Conservation (phyloP, 805 yeast genomes). For the Deakozyma indianensis region DNA sequence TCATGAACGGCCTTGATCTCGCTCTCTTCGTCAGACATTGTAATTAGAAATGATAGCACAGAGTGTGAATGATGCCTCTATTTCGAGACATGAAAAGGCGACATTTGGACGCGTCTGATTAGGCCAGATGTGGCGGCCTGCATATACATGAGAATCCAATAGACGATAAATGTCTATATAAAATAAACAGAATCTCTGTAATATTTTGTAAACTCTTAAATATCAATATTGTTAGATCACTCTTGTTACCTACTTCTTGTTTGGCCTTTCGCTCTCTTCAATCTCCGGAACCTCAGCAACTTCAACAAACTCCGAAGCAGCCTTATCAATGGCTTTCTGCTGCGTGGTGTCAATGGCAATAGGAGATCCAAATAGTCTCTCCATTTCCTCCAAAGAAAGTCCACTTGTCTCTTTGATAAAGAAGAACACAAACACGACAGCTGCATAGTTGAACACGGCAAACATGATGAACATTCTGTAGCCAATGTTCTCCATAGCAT, state of each 20-base stretch:
- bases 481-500: slow-evolving; percentile 7
- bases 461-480: slow-evolving; percentile 26
- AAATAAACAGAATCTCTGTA: too few species aligned
- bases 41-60: too few species aligned
- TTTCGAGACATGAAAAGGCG: too few species aligned
- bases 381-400: slow-evolving; percentile 64
- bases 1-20: slow-evolving; percentile 6
- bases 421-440: slow-evolving; percentile 40
- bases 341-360: slow-evolving; percentile 8
- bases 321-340: background rate
- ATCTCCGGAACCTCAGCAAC: background rate
- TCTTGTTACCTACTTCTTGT: too few species aligned
- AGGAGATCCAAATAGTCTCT: slow-evolving; percentile 31
- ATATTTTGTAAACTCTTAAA: too few species aligned
- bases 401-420: slow-evolving; percentile 64
- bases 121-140: too few species aligned
- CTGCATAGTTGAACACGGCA: slow-evolving; percentile 26
- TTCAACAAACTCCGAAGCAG: background rate
- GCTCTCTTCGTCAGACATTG: background rate
- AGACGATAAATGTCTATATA: too few species aligned
- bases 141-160: too few species aligned
- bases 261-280: too few species aligned
- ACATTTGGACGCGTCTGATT: too few species aligned
- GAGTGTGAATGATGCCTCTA: too few species aligned
- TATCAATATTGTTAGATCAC: too few species aligned